Base-by-base conservation (phyloP, 2,329 filamentous ascomycete species). In the Cordyceps fumosorosea region DNA sequence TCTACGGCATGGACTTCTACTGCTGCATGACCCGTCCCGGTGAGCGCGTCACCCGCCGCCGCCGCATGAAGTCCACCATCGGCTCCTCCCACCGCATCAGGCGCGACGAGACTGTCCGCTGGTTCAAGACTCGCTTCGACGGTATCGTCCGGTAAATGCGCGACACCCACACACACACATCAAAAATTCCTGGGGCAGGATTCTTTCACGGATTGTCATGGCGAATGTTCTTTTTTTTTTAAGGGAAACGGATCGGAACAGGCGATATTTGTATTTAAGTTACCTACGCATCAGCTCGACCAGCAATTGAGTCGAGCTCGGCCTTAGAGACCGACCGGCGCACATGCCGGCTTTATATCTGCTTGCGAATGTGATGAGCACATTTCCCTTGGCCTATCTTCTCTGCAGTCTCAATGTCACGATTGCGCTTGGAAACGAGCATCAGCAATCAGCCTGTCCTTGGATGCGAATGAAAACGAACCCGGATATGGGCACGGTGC, bases 1-100 rank as follows among this genome's bases (percentile, higher is more conserved):
- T 97, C 80, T 97, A 96, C 86, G 93, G 95, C 80, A 99, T 99
- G 95, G 95, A 99, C 84, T 99, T 99, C 84, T 99, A 97, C 90
- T 93, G 89, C 90, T 98, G 93, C 91, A 99, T 99, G 95, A 96
- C 92, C 85, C 93, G 95, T 76, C 95, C 93, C 75, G 95, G 95
- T 84, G 93, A 96, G 87, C 93, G 95, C 79, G 91, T 99, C 78
- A 89, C 91, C 79, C 93, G 92, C 85, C 92, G 95, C 77, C 89
- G 93, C 79, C 91, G 93, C 76, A 87, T 84, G 83, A 90, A 96
- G 87, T 84, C 87, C 84, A 85, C 81, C 75, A 89, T 99, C 77
- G 95, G 95, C 76, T 78, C 90, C 76, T 84, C 81, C 80, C 95
- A 99, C 90, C 87, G 88, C 77, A 96, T 99, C 88, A 91, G 87